Percentiles rank a stretch among this genome's conserved stretches.
These are phyloP conservation scores for Starmerella sirachaensis DNA, from an alignment of 805 yeast species.

Conservation along the genomic window DNA sequence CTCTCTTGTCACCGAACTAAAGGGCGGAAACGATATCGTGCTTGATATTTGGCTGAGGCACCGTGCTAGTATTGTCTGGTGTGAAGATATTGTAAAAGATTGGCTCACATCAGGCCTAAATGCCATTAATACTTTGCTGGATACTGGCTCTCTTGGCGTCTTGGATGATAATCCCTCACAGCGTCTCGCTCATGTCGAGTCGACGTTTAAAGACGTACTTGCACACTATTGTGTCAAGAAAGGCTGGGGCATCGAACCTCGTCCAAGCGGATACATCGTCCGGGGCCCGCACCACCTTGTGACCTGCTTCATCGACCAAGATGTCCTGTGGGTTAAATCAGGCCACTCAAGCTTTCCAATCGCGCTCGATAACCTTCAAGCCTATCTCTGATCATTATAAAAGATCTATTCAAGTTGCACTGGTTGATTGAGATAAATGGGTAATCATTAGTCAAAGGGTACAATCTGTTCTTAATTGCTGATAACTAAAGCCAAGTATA, in stretches of 20 bases:
- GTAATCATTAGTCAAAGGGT: too few species aligned
- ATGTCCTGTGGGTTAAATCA: not conserved
- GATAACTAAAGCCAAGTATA: too few species aligned
- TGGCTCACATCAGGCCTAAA: slow-evolving; percentile 3
- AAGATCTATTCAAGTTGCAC: too few species aligned
- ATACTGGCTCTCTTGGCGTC: not conserved
- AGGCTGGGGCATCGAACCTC: not conserved
- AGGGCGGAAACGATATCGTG: too few species aligned
- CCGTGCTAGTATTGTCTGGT: too few species aligned
- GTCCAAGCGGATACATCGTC: not conserved
- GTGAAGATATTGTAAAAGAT: not conserved
- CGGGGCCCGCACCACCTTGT: not conserved
- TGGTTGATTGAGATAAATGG: too few species aligned
- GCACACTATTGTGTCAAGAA: slow-evolving; percentile 1
- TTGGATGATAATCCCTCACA: not conserved
- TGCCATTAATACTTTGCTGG: not conserved
- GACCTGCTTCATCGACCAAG: not conserved
- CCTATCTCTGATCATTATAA: not conserved
- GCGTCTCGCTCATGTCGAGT: not conserved
- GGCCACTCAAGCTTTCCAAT: not conserved
- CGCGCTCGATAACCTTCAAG: not conserved
- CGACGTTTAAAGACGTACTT: slow-evolving; percentile 1
- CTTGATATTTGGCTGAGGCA: too few species aligned
- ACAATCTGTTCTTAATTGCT: too few species aligned
- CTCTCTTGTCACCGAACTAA: too few species aligned